These are phyloP conservation scores for Guillardia theta DNA, from an alignment of 78 protist species.

Conservation along the genomic window DNA sequence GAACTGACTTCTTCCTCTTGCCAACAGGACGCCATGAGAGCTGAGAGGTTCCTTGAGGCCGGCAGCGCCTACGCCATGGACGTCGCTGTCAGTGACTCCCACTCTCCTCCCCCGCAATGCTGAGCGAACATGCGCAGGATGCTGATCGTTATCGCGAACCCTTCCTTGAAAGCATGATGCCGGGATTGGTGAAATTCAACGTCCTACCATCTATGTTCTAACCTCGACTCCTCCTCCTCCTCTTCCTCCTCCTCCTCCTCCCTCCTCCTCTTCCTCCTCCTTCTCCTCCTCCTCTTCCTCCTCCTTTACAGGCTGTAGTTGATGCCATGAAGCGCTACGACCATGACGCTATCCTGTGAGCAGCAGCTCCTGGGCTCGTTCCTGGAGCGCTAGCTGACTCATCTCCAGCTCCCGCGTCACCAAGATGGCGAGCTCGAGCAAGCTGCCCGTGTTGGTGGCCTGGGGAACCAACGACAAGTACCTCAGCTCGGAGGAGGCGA, in stretches of 20 bases:
- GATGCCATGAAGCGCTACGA: neutral
- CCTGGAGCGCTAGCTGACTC: too few relatives aligned
- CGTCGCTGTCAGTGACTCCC: neutral
- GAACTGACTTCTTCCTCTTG: too few relatives aligned
- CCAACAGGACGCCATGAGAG: neutral
- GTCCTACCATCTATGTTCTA: too few relatives aligned
- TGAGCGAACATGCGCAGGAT: neutral
- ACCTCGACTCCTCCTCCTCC: too few relatives aligned
- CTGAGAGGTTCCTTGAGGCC: neutral
- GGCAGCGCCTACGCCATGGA: constrained; percentile 33
- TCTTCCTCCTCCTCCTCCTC: too few relatives aligned
- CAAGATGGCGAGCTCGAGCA: too few relatives aligned
- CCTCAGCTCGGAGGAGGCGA: neutral
- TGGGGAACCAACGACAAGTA: constrained; percentile 10
- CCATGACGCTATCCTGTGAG: neutral
- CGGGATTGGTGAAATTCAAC: too few relatives aligned
- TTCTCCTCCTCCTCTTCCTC: too few relatives aligned
- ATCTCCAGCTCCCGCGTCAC: too few relatives aligned
- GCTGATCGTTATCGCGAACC: neutral
- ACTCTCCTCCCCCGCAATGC: neutral
- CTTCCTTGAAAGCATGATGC: neutral
- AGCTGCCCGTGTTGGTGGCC: neutral
- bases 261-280: too few relatives aligned
- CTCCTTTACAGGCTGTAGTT: too few relatives aligned
- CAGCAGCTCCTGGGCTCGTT: neutral